phyloP scores from a whole-genome alignment of 2,329 filamentous ascomycete species.

The Fusarium staphyleae region DNA sequence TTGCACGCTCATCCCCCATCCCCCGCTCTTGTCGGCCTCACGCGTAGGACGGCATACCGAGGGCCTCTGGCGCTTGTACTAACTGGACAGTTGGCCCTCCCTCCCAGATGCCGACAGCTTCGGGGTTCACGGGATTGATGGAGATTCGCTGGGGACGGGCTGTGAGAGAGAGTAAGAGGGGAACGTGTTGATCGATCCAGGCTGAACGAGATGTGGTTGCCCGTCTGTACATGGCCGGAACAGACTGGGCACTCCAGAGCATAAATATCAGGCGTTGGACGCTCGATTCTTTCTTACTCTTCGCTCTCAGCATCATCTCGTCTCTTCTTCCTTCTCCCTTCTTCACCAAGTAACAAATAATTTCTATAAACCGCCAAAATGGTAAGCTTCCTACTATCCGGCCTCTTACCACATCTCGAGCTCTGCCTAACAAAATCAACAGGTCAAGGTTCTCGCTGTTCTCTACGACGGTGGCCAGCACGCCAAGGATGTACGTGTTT shows the following conservation, averaged over 20 bases:
- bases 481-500: constrained; percentile 75
- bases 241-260: constrained; percentile 21
- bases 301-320: constrained; percentile 32
- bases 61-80: background rate
- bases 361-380: constrained; percentile 39
- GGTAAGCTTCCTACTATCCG: constrained; percentile 30
- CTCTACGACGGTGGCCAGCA: constrained; percentile 92
- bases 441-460: constrained; percentile 96
- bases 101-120: constrained; percentile 36
- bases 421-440: constrained; percentile 38
- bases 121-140: constrained; percentile 41
- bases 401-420: constrained; percentile 9
- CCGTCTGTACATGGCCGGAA: constrained; percentile 18
- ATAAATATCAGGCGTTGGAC: constrained; percentile 40
- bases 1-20: constrained; percentile 22
- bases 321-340: constrained; percentile 27
- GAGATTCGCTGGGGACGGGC: constrained; percentile 35
- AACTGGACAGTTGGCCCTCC: background rate
- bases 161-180: background rate
- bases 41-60: constrained; percentile 24
- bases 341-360: constrained; percentile 20
- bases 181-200: constrained; percentile 22
- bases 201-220: constrained; percentile 20
- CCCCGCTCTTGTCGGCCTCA: constrained; percentile 21
- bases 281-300: constrained; percentile 23